Base-by-base conservation (phyloP, 345 rosid genomes). In the Gossypium rotundifolium region DNA sequence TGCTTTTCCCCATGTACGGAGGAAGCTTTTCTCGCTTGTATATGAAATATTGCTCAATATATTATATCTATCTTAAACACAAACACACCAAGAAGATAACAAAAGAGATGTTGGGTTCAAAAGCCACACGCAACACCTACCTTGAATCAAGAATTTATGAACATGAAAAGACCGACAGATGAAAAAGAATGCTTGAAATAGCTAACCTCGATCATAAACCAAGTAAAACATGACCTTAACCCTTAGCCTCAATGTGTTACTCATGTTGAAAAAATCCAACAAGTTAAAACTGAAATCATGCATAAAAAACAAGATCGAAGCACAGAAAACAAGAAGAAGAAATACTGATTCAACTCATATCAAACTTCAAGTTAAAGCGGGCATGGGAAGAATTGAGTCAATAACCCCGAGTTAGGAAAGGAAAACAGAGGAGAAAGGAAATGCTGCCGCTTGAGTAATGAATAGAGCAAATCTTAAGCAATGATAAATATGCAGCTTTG, bases 211-310 rank as follows among this genome's bases (percentile, higher is more conserved):
- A 51, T 86, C 87, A 29, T 86, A 86, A 63, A 23, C 84, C 71
- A 75, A 49, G 62, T 80, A 27, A 69, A 80, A 76, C 85, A 61
- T 80, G 70, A 74, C 79, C 57, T 63, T 78, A 23, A 71, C 77
- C 65, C 89, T 81, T 7, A 86, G 85, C 33, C 77, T 70, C 83
- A 82, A 77, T 25, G 87, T 42, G 75, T 86, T 84, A 51, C 83
- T 86, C 89, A 86, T 86, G 27, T 42, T 18, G 13, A 17, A 40
- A 49, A 9, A 2, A 12, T 38, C 18, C 51, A 45, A 13, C 49
- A 14, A 27, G 48, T 51, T 59, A 16, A 7, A 48, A 57, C 71
- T 46, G 55, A 22, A 66, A 46, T 46, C 55, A 66, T 66, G n/a
- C 71, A 66, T 45, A 45, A 66, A 46, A 4, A 6, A 11, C 16